Evolutionary conservation across 2,329 filamentous ascomycete genomes (phyloP).

Genomic region (Fusarium cicatricum): DNA sequence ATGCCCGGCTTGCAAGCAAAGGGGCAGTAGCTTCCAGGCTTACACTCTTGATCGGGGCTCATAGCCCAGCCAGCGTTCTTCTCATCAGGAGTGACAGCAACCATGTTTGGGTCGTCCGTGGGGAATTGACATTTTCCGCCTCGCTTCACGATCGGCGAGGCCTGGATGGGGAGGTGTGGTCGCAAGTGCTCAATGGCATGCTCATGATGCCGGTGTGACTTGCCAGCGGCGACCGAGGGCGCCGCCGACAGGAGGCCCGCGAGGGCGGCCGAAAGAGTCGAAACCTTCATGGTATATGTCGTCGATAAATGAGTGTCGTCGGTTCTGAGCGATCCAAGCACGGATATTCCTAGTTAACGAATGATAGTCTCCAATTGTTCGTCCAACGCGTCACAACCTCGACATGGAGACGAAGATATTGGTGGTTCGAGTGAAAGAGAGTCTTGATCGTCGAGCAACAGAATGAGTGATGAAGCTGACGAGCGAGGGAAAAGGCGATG

Average conservation of each 20-base stretch:
- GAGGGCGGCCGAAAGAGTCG: slow-evolving; percentile 58
- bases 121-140: slow-evolving; percentile 71
- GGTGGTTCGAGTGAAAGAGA: slow-evolving; percentile 27
- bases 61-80: slow-evolving; percentile 81
- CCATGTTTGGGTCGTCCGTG: slow-evolving; percentile 66
- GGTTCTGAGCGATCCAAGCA: slow-evolving; percentile 24
- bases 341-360: slow-evolving; percentile 32
- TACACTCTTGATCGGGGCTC: slow-evolving; percentile 76
- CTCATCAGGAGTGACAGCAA: slow-evolving; percentile 69
- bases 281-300: slow-evolving; percentile 60
- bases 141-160: slow-evolving; percentile 58
- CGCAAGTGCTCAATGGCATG: slow-evolving; percentile 51
- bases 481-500: slow-evolving; percentile 12
- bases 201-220: slow-evolving; percentile 45
- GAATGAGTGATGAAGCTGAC: slow-evolving; percentile 39
- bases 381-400: slow-evolving; percentile 31
- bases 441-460: slow-evolving; percentile 37
- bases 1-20: slow-evolving; percentile 79
- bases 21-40: slow-evolving; percentile 74
- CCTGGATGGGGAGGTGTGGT: slow-evolving; percentile 38
- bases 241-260: slow-evolving; percentile 58
- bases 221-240: slow-evolving; percentile 47
- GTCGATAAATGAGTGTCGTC: slow-evolving; percentile 33
- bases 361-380: slow-evolving; percentile 26
- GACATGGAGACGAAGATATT: slow-evolving; percentile 18